These are phyloP conservation scores for Salix koriyanagi DNA, from an alignment of 345 rosid species.

Conservation along the genomic window DNA sequence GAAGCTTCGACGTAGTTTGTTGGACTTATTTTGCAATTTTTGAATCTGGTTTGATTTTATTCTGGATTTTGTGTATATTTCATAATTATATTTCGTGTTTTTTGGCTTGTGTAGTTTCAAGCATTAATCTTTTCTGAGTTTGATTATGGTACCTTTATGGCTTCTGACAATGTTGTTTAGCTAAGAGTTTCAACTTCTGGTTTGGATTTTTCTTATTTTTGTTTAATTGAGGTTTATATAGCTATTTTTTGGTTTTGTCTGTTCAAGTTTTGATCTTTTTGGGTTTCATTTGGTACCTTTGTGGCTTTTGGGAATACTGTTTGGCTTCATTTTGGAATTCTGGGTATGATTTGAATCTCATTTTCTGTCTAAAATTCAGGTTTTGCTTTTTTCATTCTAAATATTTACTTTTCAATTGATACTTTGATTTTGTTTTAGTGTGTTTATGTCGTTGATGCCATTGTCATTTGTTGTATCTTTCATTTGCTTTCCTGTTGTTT, in stretches of 20 bases:
- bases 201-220: constrained; percentile 7
- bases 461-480: neutral
- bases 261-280: neutral
- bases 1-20: neutral
- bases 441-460: neutral
- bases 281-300: neutral
- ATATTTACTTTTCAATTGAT: neutral
- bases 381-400: neutral
- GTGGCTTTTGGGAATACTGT: neutral
- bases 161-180: neutral
- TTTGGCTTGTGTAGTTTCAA: neutral
- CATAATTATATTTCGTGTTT: neutral
- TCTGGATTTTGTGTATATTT: neutral
- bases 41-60: constrained; percentile 2
- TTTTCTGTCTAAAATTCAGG: neutral
- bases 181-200: neutral
- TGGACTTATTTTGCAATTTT: neutral
- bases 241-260: neutral
- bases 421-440: neutral
- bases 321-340: neutral
- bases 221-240: neutral
- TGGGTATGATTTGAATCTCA: constrained; percentile 10
- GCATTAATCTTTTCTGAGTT: neutral
- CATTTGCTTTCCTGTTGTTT: neutral
- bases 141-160: neutral